These are phyloP conservation scores for Keqinozyma sinolaborantium DNA, from an alignment of 1,139 yeast species.

Conservation along the genomic window DNA sequence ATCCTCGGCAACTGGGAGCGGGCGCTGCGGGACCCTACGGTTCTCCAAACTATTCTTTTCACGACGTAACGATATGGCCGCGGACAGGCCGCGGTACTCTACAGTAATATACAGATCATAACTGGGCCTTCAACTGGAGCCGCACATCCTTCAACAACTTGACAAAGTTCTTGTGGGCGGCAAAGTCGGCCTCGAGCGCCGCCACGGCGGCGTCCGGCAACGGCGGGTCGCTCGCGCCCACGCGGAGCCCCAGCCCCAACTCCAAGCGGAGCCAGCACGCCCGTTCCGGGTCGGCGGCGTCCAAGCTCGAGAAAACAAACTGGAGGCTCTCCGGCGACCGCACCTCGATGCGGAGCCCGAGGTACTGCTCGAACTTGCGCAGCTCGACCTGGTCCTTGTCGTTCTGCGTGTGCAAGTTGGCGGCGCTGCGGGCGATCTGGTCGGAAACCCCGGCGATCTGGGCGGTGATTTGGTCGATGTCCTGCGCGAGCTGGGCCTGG, in stretches of 20 bases:
- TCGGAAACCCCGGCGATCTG: constrained; percentile 18
- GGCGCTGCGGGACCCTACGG: constrained; percentile 8
- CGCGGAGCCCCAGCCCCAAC: constrained; percentile 29
- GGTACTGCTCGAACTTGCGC: constrained; percentile 38
- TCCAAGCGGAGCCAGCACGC: constrained; percentile 36
- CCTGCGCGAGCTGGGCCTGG: constrained; percentile 21
- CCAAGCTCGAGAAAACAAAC: constrained; percentile 43
- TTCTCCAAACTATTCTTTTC: constrained; percentile 6
- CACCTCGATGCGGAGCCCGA: constrained; percentile 45
- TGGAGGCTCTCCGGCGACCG: constrained; percentile 30
- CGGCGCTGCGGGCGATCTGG: constrained; percentile 15
- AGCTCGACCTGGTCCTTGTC: constrained; percentile 37
- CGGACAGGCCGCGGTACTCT: no score
- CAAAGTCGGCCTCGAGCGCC: constrained; percentile 26
- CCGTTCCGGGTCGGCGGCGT: constrained; percentile 31
- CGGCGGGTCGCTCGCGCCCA: constrained; percentile 29
- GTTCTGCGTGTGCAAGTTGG: constrained; percentile 27
- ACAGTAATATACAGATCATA: constrained; percentile 3
- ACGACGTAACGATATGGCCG: background rate
- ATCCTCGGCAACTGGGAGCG: constrained; percentile 12
- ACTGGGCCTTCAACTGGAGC: constrained; percentile 15
- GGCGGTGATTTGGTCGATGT: constrained; percentile 22
- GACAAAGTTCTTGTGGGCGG: constrained; percentile 33
- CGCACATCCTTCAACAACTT: constrained; percentile 36
- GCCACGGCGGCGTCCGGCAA: constrained; percentile 19